These are phyloP conservation scores for Cymbomonas tetramitiformis DNA, from an alignment of 139 green algal species.

Conservation along the genomic window DNA sequence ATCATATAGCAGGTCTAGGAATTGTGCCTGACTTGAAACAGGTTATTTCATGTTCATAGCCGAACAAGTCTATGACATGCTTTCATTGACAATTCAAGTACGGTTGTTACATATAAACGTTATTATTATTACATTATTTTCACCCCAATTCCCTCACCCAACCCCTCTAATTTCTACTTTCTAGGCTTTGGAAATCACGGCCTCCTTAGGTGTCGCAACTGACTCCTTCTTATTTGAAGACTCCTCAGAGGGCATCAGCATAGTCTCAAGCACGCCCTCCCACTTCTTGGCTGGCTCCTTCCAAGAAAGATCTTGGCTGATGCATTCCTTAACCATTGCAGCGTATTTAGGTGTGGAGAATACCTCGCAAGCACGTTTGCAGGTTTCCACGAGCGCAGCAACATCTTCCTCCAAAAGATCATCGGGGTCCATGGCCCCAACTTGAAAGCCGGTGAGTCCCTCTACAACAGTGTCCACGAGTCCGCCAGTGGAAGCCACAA, in stretches of 20 bases:
- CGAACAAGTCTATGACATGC: no score
- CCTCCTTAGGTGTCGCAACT: no score
- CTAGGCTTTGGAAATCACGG: no score
- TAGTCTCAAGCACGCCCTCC: constrained; percentile 69
- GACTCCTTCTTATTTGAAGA: constrained; percentile 18
- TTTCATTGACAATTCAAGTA: no score
- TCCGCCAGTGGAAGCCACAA: constrained; percentile 88
- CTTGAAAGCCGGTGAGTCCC: constrained; percentile 91
- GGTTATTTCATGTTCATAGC: no score
- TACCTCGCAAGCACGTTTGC: constrained; percentile 17
- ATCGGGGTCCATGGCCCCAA: constrained; percentile 68
- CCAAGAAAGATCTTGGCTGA: constrained; percentile 88
- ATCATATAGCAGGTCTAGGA: no score
- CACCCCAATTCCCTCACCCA: no score
- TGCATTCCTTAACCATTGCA: constrained; percentile 75
- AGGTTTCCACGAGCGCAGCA: constrained; percentile 51
- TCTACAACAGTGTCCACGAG: constrained; percentile 97
- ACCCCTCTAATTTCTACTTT: no score
- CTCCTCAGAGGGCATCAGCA: constrained; percentile 18
- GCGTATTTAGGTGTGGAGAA: constrained; percentile 60
- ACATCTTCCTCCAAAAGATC: constrained; percentile 53
- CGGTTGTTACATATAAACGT: no score
- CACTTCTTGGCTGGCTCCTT: constrained; percentile 76
- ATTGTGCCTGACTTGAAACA: no score
- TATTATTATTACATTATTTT: no score